Evolutionary conservation across 331 rosid genomes (phyloP).

Genomic region (Malus hybrid): DNA sequence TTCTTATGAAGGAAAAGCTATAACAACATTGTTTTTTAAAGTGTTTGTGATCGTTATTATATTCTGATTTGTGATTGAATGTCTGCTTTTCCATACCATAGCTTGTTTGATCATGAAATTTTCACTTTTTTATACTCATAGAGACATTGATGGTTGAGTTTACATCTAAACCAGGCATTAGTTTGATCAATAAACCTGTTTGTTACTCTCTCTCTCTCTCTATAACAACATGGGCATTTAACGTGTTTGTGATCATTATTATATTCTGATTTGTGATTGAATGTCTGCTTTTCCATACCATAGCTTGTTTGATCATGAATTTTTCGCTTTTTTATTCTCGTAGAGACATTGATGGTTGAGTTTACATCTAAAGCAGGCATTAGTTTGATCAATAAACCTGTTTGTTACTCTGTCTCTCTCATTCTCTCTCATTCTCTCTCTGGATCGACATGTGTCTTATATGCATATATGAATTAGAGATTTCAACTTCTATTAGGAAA

Average conservation of each 20-base stretch:
- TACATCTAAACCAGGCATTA: background rate
- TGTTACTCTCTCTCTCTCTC: background rate
- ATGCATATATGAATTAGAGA: background rate
- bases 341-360: background rate
- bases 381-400: background rate
- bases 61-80: background rate
- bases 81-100: background rate
- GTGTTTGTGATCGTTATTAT: background rate
- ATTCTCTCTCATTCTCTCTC: no score
- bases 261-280: background rate
- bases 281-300: background rate
- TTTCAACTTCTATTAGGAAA: background rate
- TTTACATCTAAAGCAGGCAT: background rate
- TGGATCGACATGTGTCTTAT: background rate
- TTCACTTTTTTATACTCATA: no score
- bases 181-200: background rate
- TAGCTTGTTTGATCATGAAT: background rate
- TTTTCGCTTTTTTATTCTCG: no score
- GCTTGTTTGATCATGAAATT: background rate
- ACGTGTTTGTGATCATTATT: background rate
- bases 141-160: background rate
- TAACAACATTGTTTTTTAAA: background rate
- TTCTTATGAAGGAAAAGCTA: background rate
- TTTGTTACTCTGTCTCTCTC: background rate
- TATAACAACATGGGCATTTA: background rate